Evolutionary conservation across 129 eudicot species (phyloP).

Genomic region (Lactuca sativa): DNA sequence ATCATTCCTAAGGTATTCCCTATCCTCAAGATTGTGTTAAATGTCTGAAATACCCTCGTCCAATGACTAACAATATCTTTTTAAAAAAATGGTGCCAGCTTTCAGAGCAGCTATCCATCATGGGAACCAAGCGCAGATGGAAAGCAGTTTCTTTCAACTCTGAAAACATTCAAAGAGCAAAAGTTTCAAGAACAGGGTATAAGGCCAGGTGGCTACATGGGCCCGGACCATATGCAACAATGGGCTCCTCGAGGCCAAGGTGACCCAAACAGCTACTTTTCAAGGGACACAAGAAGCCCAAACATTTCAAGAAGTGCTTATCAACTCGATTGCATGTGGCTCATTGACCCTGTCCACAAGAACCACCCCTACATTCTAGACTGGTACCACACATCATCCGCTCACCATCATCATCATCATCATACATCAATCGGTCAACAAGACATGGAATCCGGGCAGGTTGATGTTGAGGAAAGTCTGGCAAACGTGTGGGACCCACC

Average conservation of each 20-base stretch:
- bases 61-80: too few relatives aligned
- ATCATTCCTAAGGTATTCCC: conserved; percentile 75
- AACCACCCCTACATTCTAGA: conserved; percentile 79
- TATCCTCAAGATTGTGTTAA: background rate
- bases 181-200: conserved; percentile 55
- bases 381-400: conserved; percentile 75
- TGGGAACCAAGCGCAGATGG: conserved; percentile 83
- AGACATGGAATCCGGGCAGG: conserved; percentile 29
- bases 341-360: conserved; percentile 59
- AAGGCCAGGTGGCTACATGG: conserved; percentile 37
- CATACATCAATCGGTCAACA: conserved; percentile 15
- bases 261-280: conserved; percentile 46
- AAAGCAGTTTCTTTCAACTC: conserved; percentile 59
- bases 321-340: conserved; percentile 67
- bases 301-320: conserved; percentile 35
- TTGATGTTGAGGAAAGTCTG: conserved; percentile 29
- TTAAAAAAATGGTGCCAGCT: conserved; percentile 53
- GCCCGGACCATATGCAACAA: conserved; percentile 45
- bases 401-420: conserved; percentile 37
- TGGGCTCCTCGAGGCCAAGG: conserved; percentile 42
- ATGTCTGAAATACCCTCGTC: conserved; percentile 13
- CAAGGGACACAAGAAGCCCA: conserved; percentile 37
- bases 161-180: conserved; percentile 64
- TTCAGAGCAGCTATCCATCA: conserved; percentile 78
- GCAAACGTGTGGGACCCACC: conserved; percentile 54